Conservation (phyloP, 1,284 basidiomycete species). For the Apiotrichum gracile region DNA sequence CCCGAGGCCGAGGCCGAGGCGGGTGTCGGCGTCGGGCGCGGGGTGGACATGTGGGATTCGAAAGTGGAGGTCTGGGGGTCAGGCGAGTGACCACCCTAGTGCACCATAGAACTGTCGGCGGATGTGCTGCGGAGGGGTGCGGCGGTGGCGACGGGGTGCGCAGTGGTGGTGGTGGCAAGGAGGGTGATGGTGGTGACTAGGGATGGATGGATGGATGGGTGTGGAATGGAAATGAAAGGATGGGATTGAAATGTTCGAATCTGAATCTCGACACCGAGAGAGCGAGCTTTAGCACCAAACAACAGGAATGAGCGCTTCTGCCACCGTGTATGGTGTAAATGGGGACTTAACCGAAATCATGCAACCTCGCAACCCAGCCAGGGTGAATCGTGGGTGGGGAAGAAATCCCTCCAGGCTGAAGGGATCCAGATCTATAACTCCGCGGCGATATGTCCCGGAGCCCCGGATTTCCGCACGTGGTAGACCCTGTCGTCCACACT, state of each 20-base stretch:
- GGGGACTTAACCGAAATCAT: not conserved
- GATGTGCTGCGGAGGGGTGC: not conserved
- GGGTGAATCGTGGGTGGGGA: too few species aligned
- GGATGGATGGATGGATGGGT: not conserved
- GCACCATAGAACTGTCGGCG: not conserved
- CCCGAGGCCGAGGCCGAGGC: too few species aligned
- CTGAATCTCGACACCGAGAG: too few species aligned
- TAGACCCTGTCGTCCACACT: not conserved
- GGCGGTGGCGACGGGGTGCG: not conserved
- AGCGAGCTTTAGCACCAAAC: too few species aligned
- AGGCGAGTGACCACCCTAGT: slow-evolving; percentile 9
- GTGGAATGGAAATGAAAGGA: too few species aligned
- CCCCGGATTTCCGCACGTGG: not conserved
- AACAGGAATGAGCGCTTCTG: too few species aligned
- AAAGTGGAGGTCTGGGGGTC: not conserved
- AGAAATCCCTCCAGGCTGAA: not conserved
- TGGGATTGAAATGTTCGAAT: too few species aligned
- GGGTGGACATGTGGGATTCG: not conserved
- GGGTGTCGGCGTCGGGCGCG: not conserved
- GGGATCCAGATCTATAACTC: not conserved
- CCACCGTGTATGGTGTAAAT: not conserved
- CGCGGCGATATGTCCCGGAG: not conserved
- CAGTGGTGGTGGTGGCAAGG: not conserved
- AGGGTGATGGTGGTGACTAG: not conserved
- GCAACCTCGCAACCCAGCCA: too few species aligned